phyloP scores from a whole-genome alignment of 768 basidiomycete species.

The Termitomyces sp. region DNA sequence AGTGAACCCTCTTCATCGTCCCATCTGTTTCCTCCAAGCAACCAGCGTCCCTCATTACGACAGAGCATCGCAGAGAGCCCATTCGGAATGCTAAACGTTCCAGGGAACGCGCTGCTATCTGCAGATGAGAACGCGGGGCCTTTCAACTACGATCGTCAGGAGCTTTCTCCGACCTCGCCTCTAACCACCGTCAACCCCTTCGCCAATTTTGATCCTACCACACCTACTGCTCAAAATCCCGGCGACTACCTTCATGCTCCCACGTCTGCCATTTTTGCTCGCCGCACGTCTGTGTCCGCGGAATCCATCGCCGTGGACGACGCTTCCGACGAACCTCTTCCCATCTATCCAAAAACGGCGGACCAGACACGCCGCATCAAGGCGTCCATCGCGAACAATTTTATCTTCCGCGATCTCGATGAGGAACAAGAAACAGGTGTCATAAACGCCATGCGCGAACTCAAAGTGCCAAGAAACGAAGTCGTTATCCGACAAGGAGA shows the following conservation, averaged over 20 bases:
- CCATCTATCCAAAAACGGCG: slow-evolving; percentile 71
- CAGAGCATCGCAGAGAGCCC: slow-evolving; percentile 59
- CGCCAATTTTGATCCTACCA: slow-evolving; percentile 45
- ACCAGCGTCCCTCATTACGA: slow-evolving; percentile 50
- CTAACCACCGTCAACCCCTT: slow-evolving; percentile 51
- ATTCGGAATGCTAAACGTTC: slow-evolving; percentile 77
- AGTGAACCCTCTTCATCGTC: slow-evolving; percentile 39
- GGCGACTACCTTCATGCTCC: slow-evolving; percentile 73
- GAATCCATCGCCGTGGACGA: slow-evolving; percentile 90
- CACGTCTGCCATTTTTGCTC: slow-evolving; percentile 76
- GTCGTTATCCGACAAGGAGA: slow-evolving; percentile 98
- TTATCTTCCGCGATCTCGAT: slow-evolving; percentile 94
- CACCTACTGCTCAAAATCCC: slow-evolving; percentile 45
- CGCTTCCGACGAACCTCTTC: slow-evolving; percentile 60
- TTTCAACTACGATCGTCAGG: slow-evolving; percentile 57
- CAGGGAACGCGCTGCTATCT: slow-evolving; percentile 73
- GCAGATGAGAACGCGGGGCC: slow-evolving; percentile 50
- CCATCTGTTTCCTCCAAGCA: slow-evolving; percentile 48
- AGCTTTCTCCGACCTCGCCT: slow-evolving; percentile 60
- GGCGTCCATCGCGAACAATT: slow-evolving; percentile 81
- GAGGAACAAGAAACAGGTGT: slow-evolving; percentile 95
- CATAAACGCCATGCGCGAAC: slow-evolving; percentile 93
- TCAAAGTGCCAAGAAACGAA: slow-evolving; percentile 62
- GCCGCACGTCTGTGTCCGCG: slow-evolving; percentile 92
- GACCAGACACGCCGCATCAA: slow-evolving; percentile 89